phyloP scores from a whole-genome alignment of 225 moss, liverwort and hornwort species.

The Takakia lepidozioides region DNA sequence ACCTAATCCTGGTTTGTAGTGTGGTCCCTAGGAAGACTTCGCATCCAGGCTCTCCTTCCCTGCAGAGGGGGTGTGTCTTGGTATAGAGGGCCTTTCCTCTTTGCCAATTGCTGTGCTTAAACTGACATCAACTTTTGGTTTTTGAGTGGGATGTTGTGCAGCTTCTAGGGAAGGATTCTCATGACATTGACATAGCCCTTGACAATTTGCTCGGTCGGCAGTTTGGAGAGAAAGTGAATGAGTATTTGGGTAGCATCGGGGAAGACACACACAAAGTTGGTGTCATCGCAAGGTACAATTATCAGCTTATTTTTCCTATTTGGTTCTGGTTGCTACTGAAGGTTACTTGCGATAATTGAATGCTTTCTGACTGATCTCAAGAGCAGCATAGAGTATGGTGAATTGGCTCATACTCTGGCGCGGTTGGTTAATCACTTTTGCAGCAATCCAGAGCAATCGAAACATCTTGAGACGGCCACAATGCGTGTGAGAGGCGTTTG shows the following conservation, averaged over 20 bases:
- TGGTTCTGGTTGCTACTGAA: no score
- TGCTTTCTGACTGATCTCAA: no score
- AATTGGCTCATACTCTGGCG: no score
- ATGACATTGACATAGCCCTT: slow-evolving; percentile 84
- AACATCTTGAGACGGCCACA: slow-evolving; percentile 91
- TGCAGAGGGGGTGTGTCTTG: no score
- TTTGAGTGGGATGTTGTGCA: slow-evolving; percentile 16
- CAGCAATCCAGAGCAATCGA: slow-evolving; percentile 95
- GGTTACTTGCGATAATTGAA: no score
- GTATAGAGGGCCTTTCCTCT: no score
- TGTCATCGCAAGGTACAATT: slow-evolving; percentile 84
- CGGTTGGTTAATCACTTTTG: no score
- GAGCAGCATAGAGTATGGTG: no score
- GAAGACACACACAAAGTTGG: slow-evolving; percentile 68
- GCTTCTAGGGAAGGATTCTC: slow-evolving; percentile 75
- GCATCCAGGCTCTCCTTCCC: no score
- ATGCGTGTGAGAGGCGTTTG: slow-evolving; percentile 75
- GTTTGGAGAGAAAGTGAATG: slow-evolving; percentile 88
- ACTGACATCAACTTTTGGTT: neutral
- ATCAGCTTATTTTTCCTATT: no score
- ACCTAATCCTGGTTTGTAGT: no score
- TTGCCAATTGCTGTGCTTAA: neutral
- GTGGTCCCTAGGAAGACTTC: no score
- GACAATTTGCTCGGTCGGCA: slow-evolving; percentile 79
- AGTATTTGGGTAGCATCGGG: slow-evolving; percentile 66